Percentiles rank a stretch among this genome's conserved stretches.
These are phyloP conservation scores for Phytophthora pinifolia DNA, from an alignment of 352 stramenopile species.

Conservation along the genomic window DNA sequence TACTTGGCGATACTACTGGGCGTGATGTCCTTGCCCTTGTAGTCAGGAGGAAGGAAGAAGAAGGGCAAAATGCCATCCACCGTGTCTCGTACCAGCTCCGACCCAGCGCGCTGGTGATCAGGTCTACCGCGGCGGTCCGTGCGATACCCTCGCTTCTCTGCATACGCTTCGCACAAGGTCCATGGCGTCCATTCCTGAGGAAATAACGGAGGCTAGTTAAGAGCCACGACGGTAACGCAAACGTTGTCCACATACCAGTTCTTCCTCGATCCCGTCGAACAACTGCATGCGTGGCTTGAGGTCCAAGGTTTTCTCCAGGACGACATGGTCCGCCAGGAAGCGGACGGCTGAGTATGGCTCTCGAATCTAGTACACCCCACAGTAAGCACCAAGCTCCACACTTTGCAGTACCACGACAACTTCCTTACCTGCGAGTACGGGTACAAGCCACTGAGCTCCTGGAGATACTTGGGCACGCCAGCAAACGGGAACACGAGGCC, in stretches of 20 bases:
- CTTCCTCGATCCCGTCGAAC: slow-evolving; percentile 78
- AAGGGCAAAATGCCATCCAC: slow-evolving; percentile 82
- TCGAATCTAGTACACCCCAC: slow-evolving; percentile 55
- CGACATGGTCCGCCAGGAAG: slow-evolving; percentile 79
- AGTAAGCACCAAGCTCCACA: background rate
- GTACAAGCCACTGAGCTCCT: slow-evolving; percentile 82
- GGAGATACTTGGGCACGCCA: slow-evolving; percentile 77
- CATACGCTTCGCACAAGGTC: slow-evolving; percentile 84
- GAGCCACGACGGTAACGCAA: too few relatives aligned
- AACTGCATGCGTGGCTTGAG: slow-evolving; percentile 70
- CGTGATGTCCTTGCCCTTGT: slow-evolving; percentile 55
- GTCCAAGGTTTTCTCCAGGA: slow-evolving; percentile 68
- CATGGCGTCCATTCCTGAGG: slow-evolving; percentile 80
- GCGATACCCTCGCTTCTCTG: slow-evolving; percentile 80
- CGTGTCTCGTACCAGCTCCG: slow-evolving; percentile 80
- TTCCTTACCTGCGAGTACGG: slow-evolving; percentile 74
- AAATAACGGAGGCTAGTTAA: background rate
- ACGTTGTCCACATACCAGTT: slow-evolving; percentile 63
- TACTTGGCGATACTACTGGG: slow-evolving; percentile 39
- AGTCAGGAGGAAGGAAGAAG: slow-evolving; percentile 80
- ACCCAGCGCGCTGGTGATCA: slow-evolving; percentile 79
- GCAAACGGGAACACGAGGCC: slow-evolving; percentile 86
- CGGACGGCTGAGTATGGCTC: slow-evolving; percentile 88
- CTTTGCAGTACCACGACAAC: background rate
- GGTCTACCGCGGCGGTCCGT: slow-evolving; percentile 76